phyloP scores from a whole-genome alignment of 176 grass and related monocot genomes.

The Raddia guianensis region DNA sequence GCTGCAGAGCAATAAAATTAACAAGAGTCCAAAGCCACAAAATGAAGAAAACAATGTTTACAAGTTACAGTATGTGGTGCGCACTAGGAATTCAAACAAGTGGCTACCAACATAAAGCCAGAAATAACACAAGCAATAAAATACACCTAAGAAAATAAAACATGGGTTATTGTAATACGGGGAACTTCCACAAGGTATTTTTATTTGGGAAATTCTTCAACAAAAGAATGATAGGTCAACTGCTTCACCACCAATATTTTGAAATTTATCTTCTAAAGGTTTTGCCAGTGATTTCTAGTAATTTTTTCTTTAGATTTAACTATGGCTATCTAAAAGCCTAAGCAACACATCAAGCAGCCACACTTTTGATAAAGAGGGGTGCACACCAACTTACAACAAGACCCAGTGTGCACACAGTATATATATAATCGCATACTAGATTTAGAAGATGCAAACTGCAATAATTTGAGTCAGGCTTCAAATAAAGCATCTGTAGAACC shows the following conservation, averaged over 20 bases:
- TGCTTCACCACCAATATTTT: background rate
- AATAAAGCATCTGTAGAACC: background rate
- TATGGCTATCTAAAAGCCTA: background rate
- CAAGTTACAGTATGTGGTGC: background rate
- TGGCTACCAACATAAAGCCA: background rate
- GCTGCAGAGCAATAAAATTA: background rate
- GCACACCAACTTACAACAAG: constrained; percentile 1
- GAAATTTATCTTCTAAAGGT: background rate
- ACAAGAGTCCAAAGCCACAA: background rate
- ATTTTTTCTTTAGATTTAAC: background rate
- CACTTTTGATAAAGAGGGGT: constrained; percentile 28
- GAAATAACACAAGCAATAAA: background rate
- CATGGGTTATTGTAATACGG: background rate
- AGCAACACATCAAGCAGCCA: background rate
- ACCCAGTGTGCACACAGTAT: background rate
- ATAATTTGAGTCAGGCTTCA: constrained; percentile 16
- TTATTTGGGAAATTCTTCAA: background rate
- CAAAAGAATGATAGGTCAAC: background rate
- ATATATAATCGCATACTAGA: background rate
- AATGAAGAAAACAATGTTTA: constrained; percentile 13
- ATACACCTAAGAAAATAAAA: background rate
- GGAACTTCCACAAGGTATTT: constrained; percentile 1
- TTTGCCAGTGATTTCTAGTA: constrained; percentile 3
- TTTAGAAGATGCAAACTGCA: constrained; percentile 20
- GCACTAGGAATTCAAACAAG: constrained; percentile 2